Percentiles rank a stretch among this genome's conserved stretches.
Conservation (phyloP, 306 rosid genomes). For the Vigna mungo region DNA sequence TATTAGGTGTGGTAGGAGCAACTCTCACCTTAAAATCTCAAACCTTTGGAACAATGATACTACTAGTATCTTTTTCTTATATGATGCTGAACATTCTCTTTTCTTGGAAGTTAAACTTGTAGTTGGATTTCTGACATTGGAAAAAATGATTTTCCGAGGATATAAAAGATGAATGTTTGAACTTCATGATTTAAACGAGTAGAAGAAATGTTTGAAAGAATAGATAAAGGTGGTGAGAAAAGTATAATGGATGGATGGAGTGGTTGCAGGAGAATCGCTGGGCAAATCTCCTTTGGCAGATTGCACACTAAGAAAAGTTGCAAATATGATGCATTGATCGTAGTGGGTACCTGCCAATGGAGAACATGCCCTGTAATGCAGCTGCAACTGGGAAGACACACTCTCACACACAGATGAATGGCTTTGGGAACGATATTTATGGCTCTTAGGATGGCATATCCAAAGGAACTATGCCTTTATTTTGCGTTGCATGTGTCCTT, state of each 20-base stretch:
- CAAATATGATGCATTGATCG: constrained; percentile 22
- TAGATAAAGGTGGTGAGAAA: background rate
- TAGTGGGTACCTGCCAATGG: constrained; percentile 67
- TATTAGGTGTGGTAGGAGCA: too few relatives aligned
- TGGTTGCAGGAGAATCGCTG: constrained; percentile 58
- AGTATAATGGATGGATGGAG: background rate
- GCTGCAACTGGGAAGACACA: constrained; percentile 41
- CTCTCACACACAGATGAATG: constrained; percentile 3
- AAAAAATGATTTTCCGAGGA: background rate
- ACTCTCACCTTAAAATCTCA: too few relatives aligned
- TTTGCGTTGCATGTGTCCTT: constrained; percentile 10
- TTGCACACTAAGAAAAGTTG: constrained; percentile 41
- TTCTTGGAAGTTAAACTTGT: too few relatives aligned
- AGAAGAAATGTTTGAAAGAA: background rate
- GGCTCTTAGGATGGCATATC: constrained; percentile 56
- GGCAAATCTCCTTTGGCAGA: constrained; percentile 89
- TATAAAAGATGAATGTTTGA: background rate
- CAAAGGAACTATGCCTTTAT: constrained; percentile 56
- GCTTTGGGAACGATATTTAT: constrained; percentile 30
- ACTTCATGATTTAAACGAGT: background rate
- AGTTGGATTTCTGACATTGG: too few relatives aligned
- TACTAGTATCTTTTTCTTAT: too few relatives aligned
- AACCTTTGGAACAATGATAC: too few relatives aligned
- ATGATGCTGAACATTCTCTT: too few relatives aligned
- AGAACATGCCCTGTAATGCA: constrained; percentile 71